Percentiles rank a stretch among this genome's conserved stretches.
Conservation (phyloP, 257 asterid genomes). For the Fraxinus anomala region DNA sequence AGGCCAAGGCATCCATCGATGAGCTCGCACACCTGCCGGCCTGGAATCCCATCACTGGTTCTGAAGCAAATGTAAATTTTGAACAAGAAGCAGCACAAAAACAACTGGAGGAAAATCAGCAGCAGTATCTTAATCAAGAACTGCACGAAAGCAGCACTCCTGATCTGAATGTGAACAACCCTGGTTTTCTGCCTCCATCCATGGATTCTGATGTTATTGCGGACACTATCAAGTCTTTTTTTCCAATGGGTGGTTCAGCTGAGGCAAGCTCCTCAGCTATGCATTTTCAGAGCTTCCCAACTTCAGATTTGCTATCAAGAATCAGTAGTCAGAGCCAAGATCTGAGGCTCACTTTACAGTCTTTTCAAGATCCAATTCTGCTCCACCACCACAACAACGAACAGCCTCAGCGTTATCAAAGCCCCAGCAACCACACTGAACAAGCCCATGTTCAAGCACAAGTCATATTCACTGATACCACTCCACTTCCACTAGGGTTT, state of each 20-base stretch:
- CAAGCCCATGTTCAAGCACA: conserved; percentile 42
- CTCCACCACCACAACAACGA: conserved; percentile 50
- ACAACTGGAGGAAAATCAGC: conserved; percentile 26
- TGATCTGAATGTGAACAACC: conserved; percentile 24
- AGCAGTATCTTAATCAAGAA: conserved; percentile 19
- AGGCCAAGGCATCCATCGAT: conserved; percentile 87
- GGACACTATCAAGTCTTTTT: conserved; percentile 80
- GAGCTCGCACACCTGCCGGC: conserved; percentile 89
- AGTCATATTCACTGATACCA: conserved; percentile 48
- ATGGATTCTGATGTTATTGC: conserved; percentile 77
- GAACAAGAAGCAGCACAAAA: conserved; percentile 35
- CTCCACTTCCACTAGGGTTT: conserved; percentile 45
- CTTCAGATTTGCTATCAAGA: conserved; percentile 56
- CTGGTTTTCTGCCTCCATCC: conserved; percentile 71
- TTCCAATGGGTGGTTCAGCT: conserved; percentile 71
- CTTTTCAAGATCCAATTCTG: conserved; percentile 71
- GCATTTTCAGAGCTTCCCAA: conserved; percentile 66
- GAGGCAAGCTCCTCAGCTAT: conserved; percentile 58
- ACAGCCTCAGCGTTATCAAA: conserved; percentile 41
- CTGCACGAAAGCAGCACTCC: conserved; percentile 16
- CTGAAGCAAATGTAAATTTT: conserved; percentile 27
- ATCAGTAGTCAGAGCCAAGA: conserved; percentile 60
- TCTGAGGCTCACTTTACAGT: conserved; percentile 82
- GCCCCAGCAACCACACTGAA: conserved; percentile 36
- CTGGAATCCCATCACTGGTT: conserved; percentile 72